Evolutionary conservation across 805 yeast species (phyloP).

Genomic region (Hanseniaspora lachancei): DNA sequence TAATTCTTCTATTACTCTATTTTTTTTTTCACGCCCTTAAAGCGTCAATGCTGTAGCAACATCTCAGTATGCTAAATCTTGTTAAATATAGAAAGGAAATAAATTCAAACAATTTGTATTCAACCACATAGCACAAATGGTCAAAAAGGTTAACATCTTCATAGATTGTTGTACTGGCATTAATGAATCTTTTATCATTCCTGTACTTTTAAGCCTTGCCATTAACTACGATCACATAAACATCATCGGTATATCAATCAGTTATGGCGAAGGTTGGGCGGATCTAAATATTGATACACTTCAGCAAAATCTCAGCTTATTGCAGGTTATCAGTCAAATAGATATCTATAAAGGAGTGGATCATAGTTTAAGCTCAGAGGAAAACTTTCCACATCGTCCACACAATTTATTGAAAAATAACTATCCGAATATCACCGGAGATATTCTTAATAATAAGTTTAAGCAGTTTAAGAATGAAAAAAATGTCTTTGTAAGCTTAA

Average conservation of each 20-base stretch:
- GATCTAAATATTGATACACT: neutral
- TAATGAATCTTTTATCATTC: conserved; percentile 63
- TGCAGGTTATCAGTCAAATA: conserved; percentile 34
- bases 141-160: conserved; percentile 49
- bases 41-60: no score
- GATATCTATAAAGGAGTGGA: conserved; percentile 57
- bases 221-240: conserved; percentile 16
- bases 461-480: conserved; percentile 25
- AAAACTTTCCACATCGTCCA: conserved; percentile 5
- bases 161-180: conserved; percentile 89
- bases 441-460: conserved; percentile 29
- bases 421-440: conserved; percentile 31
- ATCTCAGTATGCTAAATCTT: no score
- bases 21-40: no score
- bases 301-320: conserved; percentile 52
- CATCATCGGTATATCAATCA: conserved; percentile 59
- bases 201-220: conserved; percentile 46
- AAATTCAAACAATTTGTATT: no score
- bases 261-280: conserved; percentile 58
- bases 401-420: conserved; percentile 21
- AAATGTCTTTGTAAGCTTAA: conserved; percentile 57
- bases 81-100: no score
- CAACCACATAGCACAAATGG: neutral
- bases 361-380: neutral
- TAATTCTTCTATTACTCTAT: no score